Evolutionary conservation across 176 grass and related monocot genomes (phyloP), one percentile per base, ranked within the genome.

Genomic region (Saccharum officinarum): DNA sequence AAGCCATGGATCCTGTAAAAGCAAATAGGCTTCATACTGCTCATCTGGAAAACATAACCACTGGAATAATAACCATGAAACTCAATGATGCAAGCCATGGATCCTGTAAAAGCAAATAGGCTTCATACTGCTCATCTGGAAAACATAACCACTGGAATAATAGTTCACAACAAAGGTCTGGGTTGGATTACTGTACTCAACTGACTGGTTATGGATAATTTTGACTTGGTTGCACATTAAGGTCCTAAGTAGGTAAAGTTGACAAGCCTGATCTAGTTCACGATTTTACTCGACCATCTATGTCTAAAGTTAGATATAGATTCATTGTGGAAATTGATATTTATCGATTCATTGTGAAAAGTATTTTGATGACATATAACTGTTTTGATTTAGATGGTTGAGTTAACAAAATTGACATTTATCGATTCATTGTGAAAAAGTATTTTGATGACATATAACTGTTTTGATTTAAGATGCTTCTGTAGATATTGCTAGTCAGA

Each of bases 51-150:
- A 77, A n/a, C n/a, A n/a, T n/a, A n/a, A n/a, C n/a, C n/a, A n/a
- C n/a, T n/a, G n/a, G n/a, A n/a, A n/a, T n/a, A n/a, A n/a, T 79
- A 41, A 83, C 22, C 69, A 68, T 59, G 28, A 80, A n/a, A 55
- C 20, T 63, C 4, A 5, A 40, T 72, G 60, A 6, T 68, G 45
- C 41, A 30, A 68, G n/a, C 37, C 46, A 33, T 63, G 59, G 28
- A 30, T 74, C 46, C 60, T 61, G 3, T 76, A 78, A 20, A 85
- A 62, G n/a, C 8, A 40, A 77, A 63, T 49, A 50, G 11, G 7
- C 22, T 36, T 49, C 31, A 5, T 71, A 57, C 33, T 47, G 33
- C 26, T 15, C 41, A 28, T 34, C 14, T 72, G 12, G 31, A 50
- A 75, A 77, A 66, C 22, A 77, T 59, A 69, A 70, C 20, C 38